A percentile compares a stretch with the other conserved stretches of the same genome.
These are phyloP conservation scores for Venustampulla echinocandica DNA, from an alignment of 495 filamentous ascomycete species.

Conservation along the genomic window DNA sequence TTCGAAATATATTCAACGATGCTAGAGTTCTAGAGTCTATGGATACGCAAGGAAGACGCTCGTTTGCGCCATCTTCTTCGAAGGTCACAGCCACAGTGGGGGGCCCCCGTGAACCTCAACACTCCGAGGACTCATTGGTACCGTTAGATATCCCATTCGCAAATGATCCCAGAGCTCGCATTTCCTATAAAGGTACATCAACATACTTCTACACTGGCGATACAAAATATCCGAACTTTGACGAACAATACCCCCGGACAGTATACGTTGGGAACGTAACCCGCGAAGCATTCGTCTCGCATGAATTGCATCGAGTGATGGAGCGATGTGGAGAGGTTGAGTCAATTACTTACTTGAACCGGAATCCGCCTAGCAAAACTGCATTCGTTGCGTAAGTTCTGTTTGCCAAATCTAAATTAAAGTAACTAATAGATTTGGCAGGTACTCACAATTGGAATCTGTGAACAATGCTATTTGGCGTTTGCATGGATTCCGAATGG, in stretches of 20 bases:
- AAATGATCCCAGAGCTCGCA: neutral
- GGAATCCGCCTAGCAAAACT: neutral
- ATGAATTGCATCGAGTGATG: slow-evolving; percentile 6
- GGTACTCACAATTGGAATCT: slow-evolving; percentile 2
- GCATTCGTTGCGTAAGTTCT: slow-evolving; percentile 11
- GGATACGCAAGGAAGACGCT: too few relatives aligned
- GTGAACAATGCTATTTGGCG: slow-evolving; percentile 3
- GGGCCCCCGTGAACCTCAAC: neutral
- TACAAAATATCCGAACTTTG: neutral
- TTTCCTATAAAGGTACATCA: neutral
- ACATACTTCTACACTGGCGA: neutral
- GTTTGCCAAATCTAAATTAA: neutral
- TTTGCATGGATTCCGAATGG: neutral
- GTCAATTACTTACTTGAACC: slow-evolving; percentile 4
- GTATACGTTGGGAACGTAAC: neutral
- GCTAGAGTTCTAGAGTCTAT: neutral
- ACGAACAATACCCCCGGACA: neutral
- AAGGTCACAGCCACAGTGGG: neutral
- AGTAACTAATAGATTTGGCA: neutral
- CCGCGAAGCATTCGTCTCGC: neutral
- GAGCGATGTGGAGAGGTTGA: slow-evolving; percentile 12
- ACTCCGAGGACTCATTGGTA: too few relatives aligned
- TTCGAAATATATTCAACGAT: neutral
- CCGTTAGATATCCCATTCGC: neutral
- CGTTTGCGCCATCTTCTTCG: neutral